Evolutionary conservation across 1,284 basidiomycete genomes (phyloP).

Genomic region (Ganoderma resinaceum): DNA sequence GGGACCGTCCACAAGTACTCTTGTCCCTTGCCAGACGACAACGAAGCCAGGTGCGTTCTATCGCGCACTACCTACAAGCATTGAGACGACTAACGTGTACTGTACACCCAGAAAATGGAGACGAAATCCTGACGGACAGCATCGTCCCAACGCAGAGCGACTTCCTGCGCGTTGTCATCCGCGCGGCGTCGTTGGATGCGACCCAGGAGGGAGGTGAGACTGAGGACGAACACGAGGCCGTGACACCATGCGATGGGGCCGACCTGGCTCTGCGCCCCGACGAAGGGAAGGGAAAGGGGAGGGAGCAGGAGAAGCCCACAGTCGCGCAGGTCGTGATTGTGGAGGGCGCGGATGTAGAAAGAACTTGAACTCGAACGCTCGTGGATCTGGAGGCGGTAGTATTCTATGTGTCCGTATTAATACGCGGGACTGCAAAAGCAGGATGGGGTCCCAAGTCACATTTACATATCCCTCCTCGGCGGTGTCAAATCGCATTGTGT

Average conservation of each 20-base stretch:
- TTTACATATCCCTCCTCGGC: neutral
- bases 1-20: neutral
- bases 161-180: neutral
- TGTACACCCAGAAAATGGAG: no score
- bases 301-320: neutral
- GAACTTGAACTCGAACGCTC: neutral
- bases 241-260: slow-evolving; percentile 10
- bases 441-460: neutral
- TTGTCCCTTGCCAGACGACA: neutral
- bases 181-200: neutral
- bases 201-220: slow-evolving; percentile 9
- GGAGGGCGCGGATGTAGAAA: neutral
- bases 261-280: neutral
- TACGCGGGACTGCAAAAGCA: neutral
- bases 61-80: neutral
- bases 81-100: no score
- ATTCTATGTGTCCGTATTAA: neutral
- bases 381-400: neutral
- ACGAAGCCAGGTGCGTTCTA: neutral
- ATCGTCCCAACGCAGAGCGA: neutral
- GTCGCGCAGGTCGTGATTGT: neutral
- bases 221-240: slow-evolving; percentile 19
- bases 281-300: neutral
- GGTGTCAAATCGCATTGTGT: neutral
- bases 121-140: neutral